Evolutionary conservation across 1,139 yeast species (phyloP).

Genomic region (Debaryomycetaceae sp.): DNA sequence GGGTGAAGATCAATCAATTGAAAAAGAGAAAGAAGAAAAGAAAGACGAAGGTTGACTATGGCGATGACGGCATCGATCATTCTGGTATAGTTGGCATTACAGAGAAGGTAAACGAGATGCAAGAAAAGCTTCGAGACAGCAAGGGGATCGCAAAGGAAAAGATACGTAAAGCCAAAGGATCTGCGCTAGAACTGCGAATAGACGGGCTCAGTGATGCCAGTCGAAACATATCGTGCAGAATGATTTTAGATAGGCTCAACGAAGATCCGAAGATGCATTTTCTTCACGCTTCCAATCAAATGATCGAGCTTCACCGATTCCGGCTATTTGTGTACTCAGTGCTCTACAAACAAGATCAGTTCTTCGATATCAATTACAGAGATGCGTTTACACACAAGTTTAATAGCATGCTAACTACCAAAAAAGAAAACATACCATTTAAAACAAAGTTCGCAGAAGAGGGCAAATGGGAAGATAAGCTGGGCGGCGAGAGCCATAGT

Average conservation of each 20-base stretch:
- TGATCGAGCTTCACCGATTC: constrained; percentile 3
- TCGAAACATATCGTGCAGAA: neutral
- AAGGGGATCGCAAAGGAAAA: neutral
- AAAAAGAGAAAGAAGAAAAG: constrained; percentile 2
- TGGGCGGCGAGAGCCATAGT: neutral
- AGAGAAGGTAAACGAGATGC: constrained; percentile 2
- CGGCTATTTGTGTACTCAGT: constrained; percentile 8
- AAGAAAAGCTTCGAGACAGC: neutral
- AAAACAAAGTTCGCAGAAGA: neutral
- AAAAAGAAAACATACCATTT: neutral
- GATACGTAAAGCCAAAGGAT: neutral
- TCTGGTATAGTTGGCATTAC: neutral
- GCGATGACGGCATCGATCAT: constrained; percentile 1
- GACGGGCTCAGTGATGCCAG: neutral
- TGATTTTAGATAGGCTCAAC: neutral
- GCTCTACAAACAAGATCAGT: constrained; percentile 4
- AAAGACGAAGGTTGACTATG: neutral
- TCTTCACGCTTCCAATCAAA: neutral
- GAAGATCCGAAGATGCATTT: neutral
- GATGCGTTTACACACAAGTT: neutral
- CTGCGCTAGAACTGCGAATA: neutral
- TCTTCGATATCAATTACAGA: constrained; percentile 2
- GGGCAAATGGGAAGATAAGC: neutral
- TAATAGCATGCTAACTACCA: neutral
- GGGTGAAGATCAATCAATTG: constrained; percentile 3